phyloP scores from a whole-genome alignment of 2,329 filamentous ascomycete species.

The Helotiales sp. region DNA sequence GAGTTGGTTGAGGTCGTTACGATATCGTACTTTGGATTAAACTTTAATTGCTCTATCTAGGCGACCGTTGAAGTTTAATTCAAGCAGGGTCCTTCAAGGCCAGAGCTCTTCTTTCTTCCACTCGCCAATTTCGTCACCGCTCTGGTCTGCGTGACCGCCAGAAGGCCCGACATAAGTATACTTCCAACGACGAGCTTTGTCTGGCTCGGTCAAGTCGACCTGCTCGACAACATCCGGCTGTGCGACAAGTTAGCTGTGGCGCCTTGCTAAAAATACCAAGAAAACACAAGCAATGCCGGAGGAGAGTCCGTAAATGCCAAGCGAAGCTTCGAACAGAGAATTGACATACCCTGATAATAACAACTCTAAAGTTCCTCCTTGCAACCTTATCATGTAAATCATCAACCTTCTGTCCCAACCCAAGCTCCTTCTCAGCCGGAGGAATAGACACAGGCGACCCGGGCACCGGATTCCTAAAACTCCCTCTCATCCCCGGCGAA shows the following conservation, averaged over 20 bases:
- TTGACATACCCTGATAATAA: conserved; percentile 66
- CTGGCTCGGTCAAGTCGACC: conserved; percentile 60
- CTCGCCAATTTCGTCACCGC: conserved; percentile 53
- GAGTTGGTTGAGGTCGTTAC: background rate
- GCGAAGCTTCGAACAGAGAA: background rate
- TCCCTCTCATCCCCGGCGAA: conserved; percentile 75
- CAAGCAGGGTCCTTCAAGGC: conserved; percentile 20
- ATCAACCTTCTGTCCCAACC: conserved; percentile 61
- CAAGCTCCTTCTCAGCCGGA: conserved; percentile 42
- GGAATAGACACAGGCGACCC: conserved; percentile 59
- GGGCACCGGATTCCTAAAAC: conserved; percentile 67
- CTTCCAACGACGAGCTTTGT: conserved; percentile 54
- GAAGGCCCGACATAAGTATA: conserved; percentile 54
- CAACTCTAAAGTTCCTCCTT: conserved; percentile 71
- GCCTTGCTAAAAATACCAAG: background rate
- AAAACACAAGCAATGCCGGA: background rate
- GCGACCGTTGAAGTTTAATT: background rate
- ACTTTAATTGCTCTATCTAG: background rate
- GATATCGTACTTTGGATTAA: background rate
- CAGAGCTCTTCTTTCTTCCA: conserved; percentile 46
- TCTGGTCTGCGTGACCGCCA: conserved; percentile 34
- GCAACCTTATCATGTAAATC: conserved; percentile 61
- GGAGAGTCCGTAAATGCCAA: background rate
- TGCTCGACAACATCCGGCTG: conserved; percentile 65
- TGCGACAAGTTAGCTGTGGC: background rate